phyloP scores from a whole-genome alignment of 2,329 filamentous ascomycete species.

The Fonsecaea monophora region DNA sequence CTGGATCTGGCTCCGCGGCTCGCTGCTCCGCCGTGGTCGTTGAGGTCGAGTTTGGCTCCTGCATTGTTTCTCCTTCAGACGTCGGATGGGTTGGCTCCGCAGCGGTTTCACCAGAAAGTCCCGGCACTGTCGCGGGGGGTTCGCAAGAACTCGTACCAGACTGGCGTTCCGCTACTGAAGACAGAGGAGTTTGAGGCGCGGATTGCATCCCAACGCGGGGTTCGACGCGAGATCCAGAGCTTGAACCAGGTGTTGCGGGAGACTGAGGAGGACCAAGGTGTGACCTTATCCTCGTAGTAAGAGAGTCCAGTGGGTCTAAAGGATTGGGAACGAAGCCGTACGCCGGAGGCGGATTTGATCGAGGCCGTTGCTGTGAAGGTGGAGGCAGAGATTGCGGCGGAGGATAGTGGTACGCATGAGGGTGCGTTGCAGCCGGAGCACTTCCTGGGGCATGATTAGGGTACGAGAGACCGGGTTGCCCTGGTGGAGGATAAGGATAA shows the following conservation, averaged over 20 bases:
- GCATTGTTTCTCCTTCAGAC: not conserved
- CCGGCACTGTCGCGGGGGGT: not conserved
- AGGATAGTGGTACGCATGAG: slow-evolving; percentile 1
- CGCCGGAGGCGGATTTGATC: slow-evolving; percentile 11
- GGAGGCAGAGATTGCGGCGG: slow-evolving; percentile 1
- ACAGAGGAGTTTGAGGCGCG: not conserved
- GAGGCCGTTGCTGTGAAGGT: not conserved
- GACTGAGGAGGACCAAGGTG: not conserved
- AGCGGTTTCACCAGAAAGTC: not conserved
- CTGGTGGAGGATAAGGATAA: slow-evolving; percentile 7
- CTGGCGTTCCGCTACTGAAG: not conserved
- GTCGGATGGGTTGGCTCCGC: not conserved
- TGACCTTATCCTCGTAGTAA: not conserved
- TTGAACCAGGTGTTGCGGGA: not conserved
- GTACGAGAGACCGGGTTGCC: not conserved
- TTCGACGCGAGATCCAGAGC: not conserved
- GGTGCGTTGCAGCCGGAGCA: slow-evolving; percentile 8
- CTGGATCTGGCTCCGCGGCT: not conserved
- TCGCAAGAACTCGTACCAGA: not conserved
- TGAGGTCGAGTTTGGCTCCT: not conserved
- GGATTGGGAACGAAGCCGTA: slow-evolving; percentile 31
- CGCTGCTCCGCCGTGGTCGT: not conserved
- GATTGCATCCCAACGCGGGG: not conserved
- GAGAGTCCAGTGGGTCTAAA: not conserved
- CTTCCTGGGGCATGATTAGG: not conserved